Percentiles rank a stretch among this genome's conserved stretches.
Evolutionary conservation across 768 basidiomycete species (phyloP).

Genomic region (Collybia nuda): DNA sequence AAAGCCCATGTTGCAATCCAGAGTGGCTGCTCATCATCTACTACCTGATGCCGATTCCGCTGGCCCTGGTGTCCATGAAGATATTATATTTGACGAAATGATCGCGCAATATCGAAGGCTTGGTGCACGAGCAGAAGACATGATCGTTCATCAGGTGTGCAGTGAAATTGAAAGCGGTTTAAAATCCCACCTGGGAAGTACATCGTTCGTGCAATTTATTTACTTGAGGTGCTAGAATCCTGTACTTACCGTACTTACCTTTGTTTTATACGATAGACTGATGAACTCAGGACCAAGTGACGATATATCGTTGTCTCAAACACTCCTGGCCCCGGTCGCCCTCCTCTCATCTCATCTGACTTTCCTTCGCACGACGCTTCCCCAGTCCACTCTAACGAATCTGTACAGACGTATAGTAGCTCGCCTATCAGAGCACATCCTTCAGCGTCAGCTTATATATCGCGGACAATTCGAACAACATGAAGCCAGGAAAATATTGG

Average conservation of each 20-base stretch:
- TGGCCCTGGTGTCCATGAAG: slow-evolving; percentile 40
- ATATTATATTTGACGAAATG: slow-evolving; percentile 80
- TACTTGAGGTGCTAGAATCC: background rate
- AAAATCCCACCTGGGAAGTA: slow-evolving; percentile 66
- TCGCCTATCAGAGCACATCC: slow-evolving; percentile 72
- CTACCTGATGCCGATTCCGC: slow-evolving; percentile 44
- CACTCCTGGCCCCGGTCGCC: slow-evolving; percentile 74
- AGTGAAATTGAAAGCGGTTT: slow-evolving; percentile 79
- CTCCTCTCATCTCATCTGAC: slow-evolving; percentile 78
- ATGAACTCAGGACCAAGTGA: slow-evolving; percentile 22
- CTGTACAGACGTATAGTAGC: slow-evolving; percentile 77
- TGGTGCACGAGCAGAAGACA: slow-evolving; percentile 75
- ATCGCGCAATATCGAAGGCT: slow-evolving; percentile 63
- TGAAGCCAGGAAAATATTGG: slow-evolving; percentile 62
- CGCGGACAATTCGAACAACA: slow-evolving; percentile 63
- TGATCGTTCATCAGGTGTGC: slow-evolving; percentile 81
- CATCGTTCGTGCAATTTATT: slow-evolving; percentile 30
- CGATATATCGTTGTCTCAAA: slow-evolving; percentile 59
- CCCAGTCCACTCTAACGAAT: slow-evolving; percentile 51
- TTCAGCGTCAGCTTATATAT: slow-evolving; percentile 81
- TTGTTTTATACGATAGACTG: slow-evolving; percentile 10
- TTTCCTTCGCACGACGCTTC: slow-evolving; percentile 64
- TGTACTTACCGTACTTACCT: background rate
- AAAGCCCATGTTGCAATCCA: slow-evolving; percentile 55
- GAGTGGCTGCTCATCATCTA: slow-evolving; percentile 45